Evolutionary conservation across 768 basidiomycete genomes (phyloP).

Genomic region (Pleurotus giganteus): DNA sequence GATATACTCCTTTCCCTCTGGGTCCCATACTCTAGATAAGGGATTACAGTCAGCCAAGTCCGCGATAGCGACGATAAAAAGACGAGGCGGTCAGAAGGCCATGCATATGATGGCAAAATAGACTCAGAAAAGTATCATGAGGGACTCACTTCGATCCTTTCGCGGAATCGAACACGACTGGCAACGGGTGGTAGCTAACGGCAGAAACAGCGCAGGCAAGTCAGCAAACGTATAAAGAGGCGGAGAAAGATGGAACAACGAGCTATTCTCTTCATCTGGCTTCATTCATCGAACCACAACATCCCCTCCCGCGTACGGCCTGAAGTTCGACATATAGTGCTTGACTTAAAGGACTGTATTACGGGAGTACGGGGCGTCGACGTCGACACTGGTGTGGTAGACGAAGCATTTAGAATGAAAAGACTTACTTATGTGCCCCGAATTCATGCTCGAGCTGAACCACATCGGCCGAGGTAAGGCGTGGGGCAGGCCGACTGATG

Average conservation of each 20-base stretch:
- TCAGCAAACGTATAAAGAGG: conserved; percentile 26
- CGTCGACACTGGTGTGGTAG: conserved; percentile 2
- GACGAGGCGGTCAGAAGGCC: too few relatives aligned
- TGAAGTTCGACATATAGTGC: conserved; percentile 16
- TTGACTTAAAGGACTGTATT: conserved; percentile 20
- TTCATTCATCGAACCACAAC: conserved; percentile 12
- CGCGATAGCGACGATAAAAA: background rate
- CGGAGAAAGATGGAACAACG: conserved; percentile 20
- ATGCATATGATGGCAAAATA: background rate
- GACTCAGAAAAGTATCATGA: conserved; percentile 7
- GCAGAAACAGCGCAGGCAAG: conserved; percentile 41
- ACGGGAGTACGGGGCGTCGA: conserved; percentile 16
- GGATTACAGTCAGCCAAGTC: conserved; percentile 7
- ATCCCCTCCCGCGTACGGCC: conserved; percentile 9
- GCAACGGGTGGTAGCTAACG: conserved; percentile 91
- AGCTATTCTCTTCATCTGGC: conserved; percentile 14
- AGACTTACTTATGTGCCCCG: conserved; percentile 85
- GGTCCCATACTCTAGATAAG: conserved; percentile 77
- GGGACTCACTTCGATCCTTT: conserved; percentile 80
- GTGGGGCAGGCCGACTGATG: conserved; percentile 11
- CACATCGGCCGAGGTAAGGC: conserved; percentile 61
- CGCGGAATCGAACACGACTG: conserved; percentile 90
- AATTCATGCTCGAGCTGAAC: conserved; percentile 80
- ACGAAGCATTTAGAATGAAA: conserved; percentile 7
- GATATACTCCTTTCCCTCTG: conserved; percentile 93